phyloP scores from a whole-genome alignment of 306 rosid species.

The Malus orientalis region DNA sequence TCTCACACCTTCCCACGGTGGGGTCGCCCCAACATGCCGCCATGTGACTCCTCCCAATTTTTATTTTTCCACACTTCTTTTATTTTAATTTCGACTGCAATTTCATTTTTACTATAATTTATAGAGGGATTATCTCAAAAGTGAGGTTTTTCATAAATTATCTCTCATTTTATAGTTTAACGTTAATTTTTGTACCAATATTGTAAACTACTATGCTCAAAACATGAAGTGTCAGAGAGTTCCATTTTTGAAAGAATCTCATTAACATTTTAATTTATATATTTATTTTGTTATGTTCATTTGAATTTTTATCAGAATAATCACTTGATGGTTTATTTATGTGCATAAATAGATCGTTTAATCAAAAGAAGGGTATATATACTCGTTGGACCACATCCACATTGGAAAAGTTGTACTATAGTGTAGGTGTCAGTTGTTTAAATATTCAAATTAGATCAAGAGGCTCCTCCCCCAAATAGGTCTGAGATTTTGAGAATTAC shows the following conservation, averaged over 20 bases:
- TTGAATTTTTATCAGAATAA: neutral
- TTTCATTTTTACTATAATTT: neutral
- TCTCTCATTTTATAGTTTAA: too few species aligned
- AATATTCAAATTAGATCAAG: neutral
- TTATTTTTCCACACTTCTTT: neutral
- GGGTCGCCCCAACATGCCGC: slow-evolving; percentile 53
- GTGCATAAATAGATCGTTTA: neutral
- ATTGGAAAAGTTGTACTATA: neutral
- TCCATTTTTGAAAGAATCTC: too few species aligned
- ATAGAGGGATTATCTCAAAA: too few species aligned
- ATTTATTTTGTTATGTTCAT: neutral
- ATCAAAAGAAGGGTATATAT: neutral
- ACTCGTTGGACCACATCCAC: neutral
- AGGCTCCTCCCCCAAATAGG: neutral
- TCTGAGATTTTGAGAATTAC: too few species aligned
- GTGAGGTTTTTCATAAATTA: too few species aligned
- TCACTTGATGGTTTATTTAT: neutral
- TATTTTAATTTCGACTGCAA: neutral
- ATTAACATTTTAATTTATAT: neutral
- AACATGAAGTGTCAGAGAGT: too few species aligned
- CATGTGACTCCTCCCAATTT: slow-evolving; percentile 36
- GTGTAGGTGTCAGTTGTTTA: neutral
- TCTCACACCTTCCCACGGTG: slow-evolving; percentile 23
- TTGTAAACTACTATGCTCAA: too few species aligned
- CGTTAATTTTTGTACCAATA: too few species aligned